Evolutionary conservation across 768 basidiomycete genomes (phyloP).

Genomic region (Amanita jacksonii): DNA sequence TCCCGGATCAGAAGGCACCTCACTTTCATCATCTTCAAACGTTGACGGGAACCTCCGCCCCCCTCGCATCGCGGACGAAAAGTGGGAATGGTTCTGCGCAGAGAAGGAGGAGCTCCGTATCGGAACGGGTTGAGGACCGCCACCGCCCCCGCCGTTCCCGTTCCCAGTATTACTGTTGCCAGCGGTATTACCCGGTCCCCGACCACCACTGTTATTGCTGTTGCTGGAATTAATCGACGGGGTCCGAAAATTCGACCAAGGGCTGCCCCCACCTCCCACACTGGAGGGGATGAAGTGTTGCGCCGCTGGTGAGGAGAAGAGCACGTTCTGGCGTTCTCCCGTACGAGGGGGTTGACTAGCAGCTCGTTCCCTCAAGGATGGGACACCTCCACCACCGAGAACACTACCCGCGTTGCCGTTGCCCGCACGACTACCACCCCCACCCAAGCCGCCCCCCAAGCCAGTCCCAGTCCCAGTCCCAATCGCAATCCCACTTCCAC

Average conservation of each 20-base stretch:
- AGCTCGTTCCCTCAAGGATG: conserved; percentile 49
- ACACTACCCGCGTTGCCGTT: neutral
- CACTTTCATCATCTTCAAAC: conserved; percentile 75
- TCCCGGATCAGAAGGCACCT: conserved; percentile 43
- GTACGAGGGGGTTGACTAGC: conserved; percentile 60
- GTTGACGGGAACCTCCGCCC: conserved; percentile 59
- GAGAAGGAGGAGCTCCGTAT: conserved; percentile 62
- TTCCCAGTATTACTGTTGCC: conserved; percentile 1
- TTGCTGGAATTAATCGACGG: too few species aligned
- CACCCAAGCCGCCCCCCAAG: neutral
- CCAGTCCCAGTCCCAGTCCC: neutral
- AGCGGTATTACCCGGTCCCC: too few species aligned
- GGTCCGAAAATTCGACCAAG: conserved; percentile 38
- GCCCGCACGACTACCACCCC: conserved; percentile 1
- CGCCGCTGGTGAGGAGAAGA: conserved; percentile 41
- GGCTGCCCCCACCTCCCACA: conserved; percentile 27
- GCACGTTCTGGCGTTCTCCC: conserved; percentile 29
- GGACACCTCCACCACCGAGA: neutral
- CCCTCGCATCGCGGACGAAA: conserved; percentile 59
- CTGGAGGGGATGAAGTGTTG: conserved; percentile 42
- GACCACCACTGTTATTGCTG: conserved; percentile 15
- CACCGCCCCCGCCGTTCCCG: neutral
- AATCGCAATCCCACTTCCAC: neutral
- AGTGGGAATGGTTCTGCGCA: conserved; percentile 41
- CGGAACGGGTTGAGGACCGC: conserved; percentile 39